These are phyloP conservation scores for Cenchrus fungigraminus DNA, from an alignment of 176 grass and related monocot genomes.

Conservation along the genomic window DNA sequence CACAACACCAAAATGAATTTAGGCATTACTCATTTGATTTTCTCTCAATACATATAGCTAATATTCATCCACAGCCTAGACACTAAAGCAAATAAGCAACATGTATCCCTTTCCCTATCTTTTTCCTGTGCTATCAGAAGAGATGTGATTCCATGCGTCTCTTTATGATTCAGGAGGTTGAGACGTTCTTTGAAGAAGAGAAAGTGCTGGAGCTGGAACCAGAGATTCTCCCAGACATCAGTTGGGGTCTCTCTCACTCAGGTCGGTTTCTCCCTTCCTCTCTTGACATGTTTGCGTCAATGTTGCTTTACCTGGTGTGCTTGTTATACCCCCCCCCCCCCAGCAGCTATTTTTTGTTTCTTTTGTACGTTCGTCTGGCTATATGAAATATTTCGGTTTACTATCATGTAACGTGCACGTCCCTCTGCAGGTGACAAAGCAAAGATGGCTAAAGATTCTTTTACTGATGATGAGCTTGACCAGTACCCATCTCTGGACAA, in stretches of 20 bases:
- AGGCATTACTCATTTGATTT: not conserved
- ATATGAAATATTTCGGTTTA: not conserved
- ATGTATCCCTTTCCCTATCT: not conserved
- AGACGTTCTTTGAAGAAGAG: slow-evolving; percentile 35
- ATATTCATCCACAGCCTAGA: not conserved
- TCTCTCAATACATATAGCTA: slow-evolving; percentile 1
- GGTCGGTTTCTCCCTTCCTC: slow-evolving; percentile 34
- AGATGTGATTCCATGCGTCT: not conserved
- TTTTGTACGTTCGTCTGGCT: not conserved
- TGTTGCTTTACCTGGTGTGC: not conserved
- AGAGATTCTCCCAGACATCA: slow-evolving; percentile 48
- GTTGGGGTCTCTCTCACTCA: slow-evolving; percentile 23
- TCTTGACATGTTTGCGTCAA: not conserved
- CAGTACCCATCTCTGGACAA: slow-evolving; percentile 41
- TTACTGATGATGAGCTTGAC: slow-evolving; percentile 34
- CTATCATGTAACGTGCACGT: not conserved
- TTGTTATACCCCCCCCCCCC: not conserved
- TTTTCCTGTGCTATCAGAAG: not conserved
- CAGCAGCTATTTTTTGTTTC: not conserved
- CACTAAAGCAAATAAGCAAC: not conserved
- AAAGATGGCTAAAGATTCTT: slow-evolving; percentile 22
- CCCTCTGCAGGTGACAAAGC: slow-evolving; percentile 43
- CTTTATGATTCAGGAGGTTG: slow-evolving; percentile 43
- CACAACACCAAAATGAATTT: slow-evolving; percentile 9
- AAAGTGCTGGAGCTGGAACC: slow-evolving; percentile 49